Conservation (phyloP, 2,329 filamentous ascomycete genomes). For the Aspergillus viridinutans region DNA sequence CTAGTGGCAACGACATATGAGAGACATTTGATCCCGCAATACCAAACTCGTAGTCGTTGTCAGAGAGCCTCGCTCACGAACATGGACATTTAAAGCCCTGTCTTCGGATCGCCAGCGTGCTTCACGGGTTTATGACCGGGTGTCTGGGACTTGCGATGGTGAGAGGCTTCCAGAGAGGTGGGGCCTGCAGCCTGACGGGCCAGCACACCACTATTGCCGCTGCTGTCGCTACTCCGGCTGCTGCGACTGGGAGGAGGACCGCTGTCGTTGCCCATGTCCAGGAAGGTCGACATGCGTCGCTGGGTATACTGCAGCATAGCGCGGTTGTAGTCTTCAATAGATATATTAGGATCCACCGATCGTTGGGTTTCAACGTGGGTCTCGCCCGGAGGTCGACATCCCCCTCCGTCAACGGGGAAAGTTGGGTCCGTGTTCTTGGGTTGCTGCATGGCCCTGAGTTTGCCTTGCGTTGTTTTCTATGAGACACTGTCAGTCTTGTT, state of each 20-base stretch:
- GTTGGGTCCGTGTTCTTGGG: conserved; percentile 14
- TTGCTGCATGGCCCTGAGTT: conserved; percentile 14
- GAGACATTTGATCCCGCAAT: background rate
- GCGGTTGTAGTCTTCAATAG: conserved; percentile 37
- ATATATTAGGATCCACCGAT: conserved; percentile 21
- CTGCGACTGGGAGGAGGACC: conserved; percentile 21
- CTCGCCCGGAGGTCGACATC: conserved; percentile 13
- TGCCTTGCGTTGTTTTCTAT: conserved; percentile 5
- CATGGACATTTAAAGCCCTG: background rate
- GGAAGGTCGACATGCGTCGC: conserved; percentile 33
- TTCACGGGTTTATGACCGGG: background rate
- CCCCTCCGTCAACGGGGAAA: conserved; percentile 16
- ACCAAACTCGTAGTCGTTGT: no score
- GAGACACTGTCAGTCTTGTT: background rate
- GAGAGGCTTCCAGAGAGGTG: conserved; percentile 12
- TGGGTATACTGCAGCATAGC: conserved; percentile 38
- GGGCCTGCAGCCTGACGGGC: conserved; percentile 17
- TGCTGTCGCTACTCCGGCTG: conserved; percentile 28
- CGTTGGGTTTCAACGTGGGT: conserved; percentile 14
- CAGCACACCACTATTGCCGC: conserved; percentile 20
- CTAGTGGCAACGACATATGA: background rate
- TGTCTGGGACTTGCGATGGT: background rate
- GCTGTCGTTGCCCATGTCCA: conserved; percentile 19
- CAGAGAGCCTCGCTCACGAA: no score
- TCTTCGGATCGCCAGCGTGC: background rate